Percentiles rank a stretch among this genome's conserved stretches.
phyloP scores from a whole-genome alignment of 192 early-diverging fungal genomes.

The Oehlia diaphana region DNA sequence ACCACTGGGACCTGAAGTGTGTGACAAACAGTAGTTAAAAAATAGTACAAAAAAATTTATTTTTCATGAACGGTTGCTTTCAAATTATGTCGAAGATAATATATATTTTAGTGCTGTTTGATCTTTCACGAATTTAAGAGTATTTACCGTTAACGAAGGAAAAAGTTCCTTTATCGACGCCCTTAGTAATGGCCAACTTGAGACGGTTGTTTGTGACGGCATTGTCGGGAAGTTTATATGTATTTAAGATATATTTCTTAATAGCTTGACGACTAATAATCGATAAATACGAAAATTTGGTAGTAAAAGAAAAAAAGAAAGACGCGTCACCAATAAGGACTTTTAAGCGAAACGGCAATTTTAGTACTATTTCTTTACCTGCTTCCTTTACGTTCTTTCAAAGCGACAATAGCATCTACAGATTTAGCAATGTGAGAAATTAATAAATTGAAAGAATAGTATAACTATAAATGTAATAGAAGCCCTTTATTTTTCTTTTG shows the following conservation, averaged over 20 bases:
- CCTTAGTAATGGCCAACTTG: constrained; percentile 16
- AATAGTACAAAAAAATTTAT: too few species aligned
- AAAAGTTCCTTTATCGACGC: constrained; percentile 14
- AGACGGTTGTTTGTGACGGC: constrained; percentile 1
- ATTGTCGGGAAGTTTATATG: constrained; percentile 27
- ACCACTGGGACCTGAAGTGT: constrained; percentile 14
- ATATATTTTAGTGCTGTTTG: too few species aligned
- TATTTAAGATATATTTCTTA: constrained; percentile 25
- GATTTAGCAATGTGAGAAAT: background rate
- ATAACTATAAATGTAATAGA: background rate
- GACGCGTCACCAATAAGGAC: background rate
- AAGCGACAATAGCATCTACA: constrained; percentile 22
- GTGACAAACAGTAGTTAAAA: background rate
- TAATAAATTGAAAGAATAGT: background rate
- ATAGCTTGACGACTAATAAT: constrained; percentile 23
- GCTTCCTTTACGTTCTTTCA: constrained; percentile 32
- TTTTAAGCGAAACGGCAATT: background rate
- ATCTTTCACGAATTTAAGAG: background rate
- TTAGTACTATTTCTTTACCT: constrained; percentile 1
- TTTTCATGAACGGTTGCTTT: too few species aligned
- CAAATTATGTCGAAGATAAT: too few species aligned
- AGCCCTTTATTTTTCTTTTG: background rate
- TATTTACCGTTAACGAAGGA: constrained; percentile 16
- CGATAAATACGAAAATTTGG: background rate
- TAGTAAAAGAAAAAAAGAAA: background rate